Evolutionary conservation across 768 basidiomycete genomes (phyloP), one percentile per base, ranked within the genome.

Genomic region (Hericium coralloides): DNA sequence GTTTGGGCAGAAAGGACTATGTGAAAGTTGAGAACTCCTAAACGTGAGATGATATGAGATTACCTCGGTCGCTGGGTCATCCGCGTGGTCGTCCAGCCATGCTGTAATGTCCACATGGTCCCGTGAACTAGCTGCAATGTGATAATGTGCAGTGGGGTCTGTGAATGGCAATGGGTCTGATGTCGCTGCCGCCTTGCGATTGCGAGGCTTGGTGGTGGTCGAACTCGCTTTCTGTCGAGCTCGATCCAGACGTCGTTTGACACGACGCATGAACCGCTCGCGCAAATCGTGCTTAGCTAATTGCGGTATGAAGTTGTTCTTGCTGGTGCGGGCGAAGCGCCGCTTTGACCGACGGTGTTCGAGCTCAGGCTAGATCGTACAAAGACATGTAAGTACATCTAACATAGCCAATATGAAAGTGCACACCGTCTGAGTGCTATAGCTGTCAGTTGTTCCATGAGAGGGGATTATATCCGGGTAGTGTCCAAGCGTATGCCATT

Each of bases 391-490:
- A 14, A 25, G 14, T 18, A 43, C 1, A 1, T 17, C 0, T 22
- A n/a, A 26, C 9, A 4, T 12, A 20, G 6, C 15, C 36, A n/a
- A 52, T 41, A 7, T 6, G 50, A 47, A 12, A 63, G 66, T 31
- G 26, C 26, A 2, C 56, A 74, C 74, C 2, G 61, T 59, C 26
- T 71, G 67, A 0, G 72, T 73, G 4, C 65, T 63, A 52, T 70
- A 74, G 0, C 67, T 68, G 37, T 76, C 73, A 0, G 68, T 71
- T 2, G 73, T 73, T 0, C 76, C 74, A 25, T 66, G 65, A 2
- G 22, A 12, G 0, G 47, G 22, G 12, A 76, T 74, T 0, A 61
- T 60, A 0, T 14, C 4, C 0, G 45, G 52, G 41, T 48, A 45
- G 50, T 41, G 8, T 5, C 39, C n/a, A 1, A 43, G 31, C 38